phyloP scores from a whole-genome alignment of 495 filamentous ascomycete species.

The Talaromyces adpressus region DNA sequence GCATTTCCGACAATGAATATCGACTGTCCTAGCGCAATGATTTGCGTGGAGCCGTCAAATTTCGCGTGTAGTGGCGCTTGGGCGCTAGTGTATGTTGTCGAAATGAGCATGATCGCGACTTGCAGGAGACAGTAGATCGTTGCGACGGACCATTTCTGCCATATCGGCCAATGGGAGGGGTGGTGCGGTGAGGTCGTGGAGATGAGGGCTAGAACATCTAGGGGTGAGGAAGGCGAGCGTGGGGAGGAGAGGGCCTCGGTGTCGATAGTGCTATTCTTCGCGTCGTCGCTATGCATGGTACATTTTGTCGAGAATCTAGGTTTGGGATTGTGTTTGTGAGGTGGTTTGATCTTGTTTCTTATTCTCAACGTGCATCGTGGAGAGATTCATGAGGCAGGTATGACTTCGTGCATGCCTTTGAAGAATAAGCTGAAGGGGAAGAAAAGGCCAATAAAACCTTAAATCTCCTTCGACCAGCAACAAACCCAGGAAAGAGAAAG shows the following conservation, averaged over 20 bases:
- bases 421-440: no score
- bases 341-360: background rate
- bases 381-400: background rate
- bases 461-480: background rate
- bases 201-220: background rate
- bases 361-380: background rate
- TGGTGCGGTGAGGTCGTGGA: slow-evolving; percentile 16
- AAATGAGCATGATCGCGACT: slow-evolving; percentile 21
- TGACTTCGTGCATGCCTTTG: background rate
- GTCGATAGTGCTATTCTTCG: background rate
- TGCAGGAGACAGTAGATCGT: slow-evolving; percentile 25
- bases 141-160: slow-evolving; percentile 25
- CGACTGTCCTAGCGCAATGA: slow-evolving; percentile 18
- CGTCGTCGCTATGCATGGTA: background rate
- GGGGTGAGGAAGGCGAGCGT: background rate
- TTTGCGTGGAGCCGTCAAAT: slow-evolving; percentile 24
- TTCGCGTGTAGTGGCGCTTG: slow-evolving; percentile 21
- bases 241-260: background rate
- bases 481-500: background rate
- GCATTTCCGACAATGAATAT: slow-evolving; percentile 23
- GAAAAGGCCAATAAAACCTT: no score
- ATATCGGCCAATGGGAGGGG: slow-evolving; percentile 25
- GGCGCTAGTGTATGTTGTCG: slow-evolving; percentile 27
- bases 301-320: background rate
- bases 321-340: background rate